A percentile compares a stretch with the other conserved stretches of the same genome.
Evolutionary conservation across 176 grass and related monocot species (phyloP).

Genomic region (Miscanthus lutarioriparius): DNA sequence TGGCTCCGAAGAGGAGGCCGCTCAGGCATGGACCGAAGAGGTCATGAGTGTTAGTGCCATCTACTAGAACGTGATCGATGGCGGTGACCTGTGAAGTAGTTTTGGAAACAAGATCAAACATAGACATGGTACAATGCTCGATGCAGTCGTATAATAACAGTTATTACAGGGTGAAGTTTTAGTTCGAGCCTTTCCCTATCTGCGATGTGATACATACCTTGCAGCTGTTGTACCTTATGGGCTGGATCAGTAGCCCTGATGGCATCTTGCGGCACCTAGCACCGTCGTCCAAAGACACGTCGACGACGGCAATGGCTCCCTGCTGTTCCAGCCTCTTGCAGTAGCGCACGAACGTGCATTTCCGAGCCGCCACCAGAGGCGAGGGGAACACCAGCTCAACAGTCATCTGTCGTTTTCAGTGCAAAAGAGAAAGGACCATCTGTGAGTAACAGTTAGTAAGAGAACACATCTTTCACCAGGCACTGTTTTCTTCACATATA

Average conservation of each 20-base stretch:
- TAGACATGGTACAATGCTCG: not conserved
- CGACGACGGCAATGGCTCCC: conserved; percentile 39
- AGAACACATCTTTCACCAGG: not conserved
- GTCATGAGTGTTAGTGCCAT: conserved; percentile 27
- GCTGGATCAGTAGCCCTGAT: conserved; percentile 59
- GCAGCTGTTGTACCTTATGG: conserved; percentile 45
- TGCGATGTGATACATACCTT: conserved; percentile 40
- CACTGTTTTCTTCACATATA: not conserved
- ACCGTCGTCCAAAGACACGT: conserved; percentile 50
- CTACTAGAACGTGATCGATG: conserved; percentile 63
- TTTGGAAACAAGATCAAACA: conserved; percentile 7
- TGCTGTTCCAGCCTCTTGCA: conserved; percentile 41
- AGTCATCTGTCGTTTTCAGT: conserved; percentile 44
- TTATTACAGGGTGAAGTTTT: not conserved
- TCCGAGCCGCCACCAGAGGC: conserved; percentile 53
- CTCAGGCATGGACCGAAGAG: conserved; percentile 38
- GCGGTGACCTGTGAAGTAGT: conserved; percentile 41
- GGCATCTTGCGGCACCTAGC: conserved; percentile 51
- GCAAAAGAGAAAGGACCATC: not conserved
- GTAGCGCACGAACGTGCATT: conserved; percentile 56
- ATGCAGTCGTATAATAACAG: not conserved
- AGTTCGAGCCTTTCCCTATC: not conserved
- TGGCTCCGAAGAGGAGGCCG: conserved; percentile 57
- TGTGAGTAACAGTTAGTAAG: not conserved
- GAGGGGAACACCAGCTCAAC: conserved; percentile 44